Evolutionary conservation across 2,329 filamentous ascomycete species (phyloP), one percentile per base, ranked within the genome.

Genomic region (Clonostachys sp.): DNA sequence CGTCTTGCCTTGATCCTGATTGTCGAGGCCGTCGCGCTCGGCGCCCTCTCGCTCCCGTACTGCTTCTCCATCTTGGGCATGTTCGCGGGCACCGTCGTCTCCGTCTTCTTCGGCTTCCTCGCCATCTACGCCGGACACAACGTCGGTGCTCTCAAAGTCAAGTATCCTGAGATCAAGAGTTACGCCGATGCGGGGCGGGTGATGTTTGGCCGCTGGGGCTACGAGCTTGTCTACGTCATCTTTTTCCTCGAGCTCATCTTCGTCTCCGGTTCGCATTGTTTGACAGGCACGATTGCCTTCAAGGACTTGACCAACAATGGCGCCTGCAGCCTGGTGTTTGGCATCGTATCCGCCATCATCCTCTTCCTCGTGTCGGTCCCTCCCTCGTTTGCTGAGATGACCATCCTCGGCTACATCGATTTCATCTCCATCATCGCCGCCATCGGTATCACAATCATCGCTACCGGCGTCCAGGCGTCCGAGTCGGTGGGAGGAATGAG

Each of bases 201-300:
- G 43, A 68, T 89, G 44, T 71, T 73, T 49, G 86, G 86, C 9
- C 68, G 65, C 16, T 67, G 78, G 39, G 83, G 82, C 2, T 78
- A 81, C 51, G 81, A 86, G 60, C 53, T 89, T 34, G 68, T 87
- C 41, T 83, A 82, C 18, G 64, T 70, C 52, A 82, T 78, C 52
- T 83, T 86, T 55, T 67, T 77, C 12, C 63, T 88, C 16, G 81
- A 87, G 62, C 70, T 89, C 39, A 67, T 85, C 48, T 87, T 89
- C 65, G 77, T 87, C 55, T 82, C 86, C 64, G 83, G 78, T 34
- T 86, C 83, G n/a, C 87, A 90, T 64, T 72, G 86, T 45, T 68
- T 89, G 51, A 87, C 84, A 0, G 87, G 87, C 53, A 77, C 76
- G 34, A 84, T 88, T 56, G 84, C 84, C 54, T 78, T 88, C 64